Evolutionary conservation across 2,329 filamentous ascomycete species (phyloP).

Genomic region (Mycosphaerella sp.): DNA sequence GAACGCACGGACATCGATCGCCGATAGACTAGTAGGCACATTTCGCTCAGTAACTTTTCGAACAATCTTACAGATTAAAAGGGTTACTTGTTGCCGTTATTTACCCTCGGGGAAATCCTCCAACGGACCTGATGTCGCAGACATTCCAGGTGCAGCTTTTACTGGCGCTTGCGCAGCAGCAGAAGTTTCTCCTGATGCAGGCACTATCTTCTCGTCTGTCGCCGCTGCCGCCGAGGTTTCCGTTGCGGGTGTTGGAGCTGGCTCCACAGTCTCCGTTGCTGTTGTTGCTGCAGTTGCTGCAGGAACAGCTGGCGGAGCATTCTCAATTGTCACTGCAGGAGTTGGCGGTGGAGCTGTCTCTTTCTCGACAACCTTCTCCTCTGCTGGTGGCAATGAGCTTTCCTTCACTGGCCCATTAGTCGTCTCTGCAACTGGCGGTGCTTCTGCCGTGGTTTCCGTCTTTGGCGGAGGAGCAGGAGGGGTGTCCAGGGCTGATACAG

Average conservation of each 20-base stretch:
- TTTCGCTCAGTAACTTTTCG: slow-evolving; percentile 3
- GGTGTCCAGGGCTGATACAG: slow-evolving; percentile 17
- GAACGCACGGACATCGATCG: slow-evolving; percentile 1
- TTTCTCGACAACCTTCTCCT: neutral
- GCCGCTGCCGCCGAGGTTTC: neutral
- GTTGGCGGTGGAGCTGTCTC: slow-evolving; percentile 2
- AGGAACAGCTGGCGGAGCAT: neutral
- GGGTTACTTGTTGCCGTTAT: neutral
- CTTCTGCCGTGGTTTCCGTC: slow-evolving; percentile 12
- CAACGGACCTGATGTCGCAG: slow-evolving; percentile 22
- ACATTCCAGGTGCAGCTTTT: slow-evolving; percentile 17
- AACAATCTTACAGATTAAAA: neutral
- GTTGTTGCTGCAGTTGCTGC: neutral
- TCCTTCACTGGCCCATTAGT: neutral
- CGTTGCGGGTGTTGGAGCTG: slow-evolving; percentile 5
- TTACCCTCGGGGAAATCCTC: slow-evolving; percentile 19
- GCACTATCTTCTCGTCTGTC: slow-evolving; percentile 8
- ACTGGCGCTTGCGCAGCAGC: slow-evolving; percentile 1
- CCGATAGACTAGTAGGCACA: slow-evolving; percentile 3
- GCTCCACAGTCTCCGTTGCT: neutral
- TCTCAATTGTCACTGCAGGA: neutral
- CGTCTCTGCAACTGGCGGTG: neutral
- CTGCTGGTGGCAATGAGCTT: neutral
- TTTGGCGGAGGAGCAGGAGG: slow-evolving; percentile 19
- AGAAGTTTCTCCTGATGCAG: slow-evolving; percentile 9